A percentile compares a stretch with the other conserved stretches of the same genome.
Evolutionary conservation across 257 asterid species (phyloP).

Genomic region (Mentha longifolia): DNA sequence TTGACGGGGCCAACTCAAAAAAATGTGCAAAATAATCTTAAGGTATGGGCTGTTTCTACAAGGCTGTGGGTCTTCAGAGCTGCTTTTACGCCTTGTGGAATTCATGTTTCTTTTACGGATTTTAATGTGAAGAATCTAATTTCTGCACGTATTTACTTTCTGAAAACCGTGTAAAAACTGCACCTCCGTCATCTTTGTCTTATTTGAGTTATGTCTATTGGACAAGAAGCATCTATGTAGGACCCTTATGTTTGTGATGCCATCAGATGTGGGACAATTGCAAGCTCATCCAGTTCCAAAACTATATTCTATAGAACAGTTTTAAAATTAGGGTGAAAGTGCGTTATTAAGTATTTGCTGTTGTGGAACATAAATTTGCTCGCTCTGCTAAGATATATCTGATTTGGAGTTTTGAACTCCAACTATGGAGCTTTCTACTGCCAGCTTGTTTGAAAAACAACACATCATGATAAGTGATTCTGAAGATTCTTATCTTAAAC

Average conservation of each 20-base stretch:
- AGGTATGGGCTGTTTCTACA: slow-evolving; percentile 23
- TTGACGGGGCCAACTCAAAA: slow-evolving; percentile 7
- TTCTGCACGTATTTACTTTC: background rate
- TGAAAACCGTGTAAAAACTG: background rate
- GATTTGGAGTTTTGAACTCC: background rate
- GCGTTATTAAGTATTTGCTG: background rate
- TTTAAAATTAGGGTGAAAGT: background rate
- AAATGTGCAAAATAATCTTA: slow-evolving; percentile 22
- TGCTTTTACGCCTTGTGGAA: slow-evolving; percentile 1
- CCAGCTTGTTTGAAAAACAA: background rate
- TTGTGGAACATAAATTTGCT: slow-evolving; percentile 1
- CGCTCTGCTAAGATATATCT: slow-evolving; percentile 2
- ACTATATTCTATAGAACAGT: background rate
- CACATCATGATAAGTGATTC: slow-evolving; percentile 16
- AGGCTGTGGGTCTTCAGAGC: background rate
- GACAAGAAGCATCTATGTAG: background rate
- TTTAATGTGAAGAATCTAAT: slow-evolving; percentile 10
- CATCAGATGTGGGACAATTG: background rate
- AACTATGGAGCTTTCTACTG: background rate
- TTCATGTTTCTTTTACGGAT: slow-evolving; percentile 7
- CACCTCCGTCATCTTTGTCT: background rate
- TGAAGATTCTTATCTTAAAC: background rate
- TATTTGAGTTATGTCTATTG: slow-evolving; percentile 1
- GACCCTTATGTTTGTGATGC: background rate
- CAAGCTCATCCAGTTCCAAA: background rate